Evolutionary conservation across 129 eudicot genomes (phyloP).

Genomic region (Flaveria sonorensis): DNA sequence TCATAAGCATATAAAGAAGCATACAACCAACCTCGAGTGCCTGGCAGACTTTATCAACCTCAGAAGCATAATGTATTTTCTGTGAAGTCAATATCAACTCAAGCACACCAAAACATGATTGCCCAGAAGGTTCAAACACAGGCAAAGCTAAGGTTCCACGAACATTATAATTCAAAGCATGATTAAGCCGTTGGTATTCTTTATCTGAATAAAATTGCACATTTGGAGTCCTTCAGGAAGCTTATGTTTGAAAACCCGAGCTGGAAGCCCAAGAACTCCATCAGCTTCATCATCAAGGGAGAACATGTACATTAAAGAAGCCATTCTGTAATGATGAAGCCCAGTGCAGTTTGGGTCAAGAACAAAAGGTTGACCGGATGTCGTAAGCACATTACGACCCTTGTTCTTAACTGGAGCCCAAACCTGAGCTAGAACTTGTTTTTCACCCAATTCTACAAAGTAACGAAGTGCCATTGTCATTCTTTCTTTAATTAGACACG

Average conservation of each 20-base stretch:
- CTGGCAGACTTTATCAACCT: slow-evolving; percentile 96
- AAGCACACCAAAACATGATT: slow-evolving; percentile 85
- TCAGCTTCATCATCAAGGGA: slow-evolving; percentile 67
- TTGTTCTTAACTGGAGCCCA: slow-evolving; percentile 84
- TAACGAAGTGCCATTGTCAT: slow-evolving; percentile 94
- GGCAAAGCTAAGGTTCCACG: slow-evolving; percentile 89
- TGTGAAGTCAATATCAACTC: slow-evolving; percentile 89
- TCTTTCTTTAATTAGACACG: slow-evolving; percentile 78
- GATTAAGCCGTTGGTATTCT: slow-evolving; percentile 73
- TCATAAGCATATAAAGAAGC: background rate
- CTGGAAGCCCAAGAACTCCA: slow-evolving; percentile 80
- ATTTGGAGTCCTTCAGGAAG: slow-evolving; percentile 95
- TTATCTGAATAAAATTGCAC: slow-evolving; percentile 90
- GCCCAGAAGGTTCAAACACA: slow-evolving; percentile 85
- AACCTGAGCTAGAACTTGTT: slow-evolving; percentile 77
- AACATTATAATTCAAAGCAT: slow-evolving; percentile 79
- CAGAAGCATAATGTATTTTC: slow-evolving; percentile 93
- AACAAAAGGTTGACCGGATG: slow-evolving; percentile 91
- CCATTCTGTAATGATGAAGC: slow-evolving; percentile 87
- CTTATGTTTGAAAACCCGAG: slow-evolving; percentile 73
- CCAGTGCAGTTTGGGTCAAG: slow-evolving; percentile 80
- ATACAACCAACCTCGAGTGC: slow-evolving; percentile 78
- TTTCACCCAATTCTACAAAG: slow-evolving; percentile 75
- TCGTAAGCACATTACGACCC: slow-evolving; percentile 69
- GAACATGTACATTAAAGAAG: slow-evolving; percentile 72